Percentiles rank a stretch among this genome's conserved stretches.
Evolutionary conservation across 2,329 filamentous ascomycete species (phyloP).

Genomic region (Penicillium polonicum): DNA sequence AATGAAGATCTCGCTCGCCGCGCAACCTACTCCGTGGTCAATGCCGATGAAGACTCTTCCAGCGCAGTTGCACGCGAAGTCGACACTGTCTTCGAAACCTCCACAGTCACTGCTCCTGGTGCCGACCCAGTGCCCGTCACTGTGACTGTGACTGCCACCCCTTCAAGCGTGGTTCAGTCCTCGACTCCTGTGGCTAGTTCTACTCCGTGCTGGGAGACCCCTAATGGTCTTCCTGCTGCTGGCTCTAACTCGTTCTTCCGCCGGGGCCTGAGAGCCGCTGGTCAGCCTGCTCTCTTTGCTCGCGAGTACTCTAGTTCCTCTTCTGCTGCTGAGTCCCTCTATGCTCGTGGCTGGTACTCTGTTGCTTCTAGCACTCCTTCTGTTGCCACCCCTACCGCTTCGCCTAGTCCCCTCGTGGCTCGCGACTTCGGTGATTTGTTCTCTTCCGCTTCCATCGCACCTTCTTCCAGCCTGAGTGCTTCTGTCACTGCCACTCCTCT

Average conservation of each 20-base stretch:
- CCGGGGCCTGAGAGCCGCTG: slow-evolving; percentile 20
- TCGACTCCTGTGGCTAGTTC: slow-evolving; percentile 14
- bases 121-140: slow-evolving; percentile 6
- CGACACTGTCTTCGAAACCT: slow-evolving; percentile 23
- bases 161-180: slow-evolving; percentile 8
- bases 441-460: background rate
- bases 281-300: slow-evolving; percentile 16
- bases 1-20: slow-evolving; percentile 28
- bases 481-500: slow-evolving; percentile 5
- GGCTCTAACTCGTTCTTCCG: slow-evolving; percentile 18
- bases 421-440: slow-evolving; percentile 11
- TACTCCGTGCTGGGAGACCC: slow-evolving; percentile 10
- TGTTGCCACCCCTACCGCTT: background rate
- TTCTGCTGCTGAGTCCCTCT: background rate
- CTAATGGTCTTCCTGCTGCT: background rate
- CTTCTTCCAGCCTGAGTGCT: slow-evolving; percentile 2
- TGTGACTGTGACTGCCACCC: slow-evolving; percentile 23
- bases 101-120: slow-evolving; percentile 18
- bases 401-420: slow-evolving; percentile 12
- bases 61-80: slow-evolving; percentile 19
- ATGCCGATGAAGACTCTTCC: slow-evolving; percentile 29
- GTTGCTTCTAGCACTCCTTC: slow-evolving; percentile 1
- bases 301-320: slow-evolving; percentile 13
- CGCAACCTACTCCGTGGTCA: slow-evolving; percentile 32
- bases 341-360: slow-evolving; percentile 12